Conservation (phyloP, 371 early-diverging fungal species). For the Blakeslea trispora region DNA sequence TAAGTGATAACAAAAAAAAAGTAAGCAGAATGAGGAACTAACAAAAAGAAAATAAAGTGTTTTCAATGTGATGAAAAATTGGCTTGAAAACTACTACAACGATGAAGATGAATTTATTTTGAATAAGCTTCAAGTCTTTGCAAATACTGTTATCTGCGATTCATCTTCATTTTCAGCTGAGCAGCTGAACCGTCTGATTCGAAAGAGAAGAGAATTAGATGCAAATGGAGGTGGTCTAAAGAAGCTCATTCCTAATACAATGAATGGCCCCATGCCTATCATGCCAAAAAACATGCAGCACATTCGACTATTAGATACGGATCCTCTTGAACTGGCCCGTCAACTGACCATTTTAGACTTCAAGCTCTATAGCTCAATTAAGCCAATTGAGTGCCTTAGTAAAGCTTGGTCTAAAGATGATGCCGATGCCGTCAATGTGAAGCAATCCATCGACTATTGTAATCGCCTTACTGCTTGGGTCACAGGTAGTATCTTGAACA, state of each 20-base stretch:
- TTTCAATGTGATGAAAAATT: constrained; percentile 85
- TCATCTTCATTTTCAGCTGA: constrained; percentile 71
- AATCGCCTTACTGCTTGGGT: constrained; percentile 81
- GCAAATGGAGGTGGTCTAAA: constrained; percentile 53
- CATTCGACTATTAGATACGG: constrained; percentile 79
- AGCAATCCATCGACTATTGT: constrained; percentile 73
- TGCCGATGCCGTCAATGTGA: constrained; percentile 69
- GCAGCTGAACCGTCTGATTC: constrained; percentile 68
- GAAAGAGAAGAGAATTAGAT: constrained; percentile 65
- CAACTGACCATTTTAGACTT: constrained; percentile 91
- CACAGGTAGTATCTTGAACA: constrained; percentile 70
- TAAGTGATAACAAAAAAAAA: constrained; percentile 12
- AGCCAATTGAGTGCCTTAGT: constrained; percentile 83
- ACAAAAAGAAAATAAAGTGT: constrained; percentile 65
- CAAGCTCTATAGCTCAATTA: constrained; percentile 76
- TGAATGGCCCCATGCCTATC: constrained; percentile 55
- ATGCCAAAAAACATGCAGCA: constrained; percentile 64
- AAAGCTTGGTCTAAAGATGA: constrained; percentile 87
- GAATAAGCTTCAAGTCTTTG: constrained; percentile 76
- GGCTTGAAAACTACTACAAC: constrained; percentile 87
- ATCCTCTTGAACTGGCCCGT: constrained; percentile 91
- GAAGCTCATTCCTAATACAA: constrained; percentile 59
- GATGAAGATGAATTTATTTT: constrained; percentile 72
- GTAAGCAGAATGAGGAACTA: background rate
- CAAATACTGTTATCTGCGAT: constrained; percentile 73